These are phyloP conservation scores for Linnemannia hyalina DNA, from an alignment of 192 early-diverging fungal species.

Conservation along the genomic window DNA sequence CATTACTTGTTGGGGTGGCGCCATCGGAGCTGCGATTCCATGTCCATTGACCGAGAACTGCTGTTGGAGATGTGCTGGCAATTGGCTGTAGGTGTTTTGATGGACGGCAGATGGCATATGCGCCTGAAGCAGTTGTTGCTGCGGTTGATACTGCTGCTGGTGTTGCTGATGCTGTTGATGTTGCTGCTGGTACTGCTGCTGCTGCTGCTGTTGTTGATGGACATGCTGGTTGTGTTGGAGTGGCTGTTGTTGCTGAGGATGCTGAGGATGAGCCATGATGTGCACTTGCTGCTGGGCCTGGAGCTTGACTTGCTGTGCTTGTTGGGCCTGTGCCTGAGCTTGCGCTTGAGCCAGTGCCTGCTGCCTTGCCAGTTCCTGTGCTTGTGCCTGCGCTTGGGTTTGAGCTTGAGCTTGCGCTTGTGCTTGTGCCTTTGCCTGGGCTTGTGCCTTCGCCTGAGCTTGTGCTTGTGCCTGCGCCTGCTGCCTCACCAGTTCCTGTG, in stretches of 20 bases:
- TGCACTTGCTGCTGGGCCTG: conserved; percentile 24
- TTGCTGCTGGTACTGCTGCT: conserved; percentile 22
- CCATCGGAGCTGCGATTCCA: neutral
- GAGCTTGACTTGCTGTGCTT: neutral
- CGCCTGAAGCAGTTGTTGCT: conserved; percentile 27
- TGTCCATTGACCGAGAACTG: conserved; percentile 42
- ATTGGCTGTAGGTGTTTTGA: conserved; percentile 44
- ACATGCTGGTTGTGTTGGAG: conserved; percentile 8
- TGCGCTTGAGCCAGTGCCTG: conserved; percentile 53
- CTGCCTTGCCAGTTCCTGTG: conserved; percentile 46
- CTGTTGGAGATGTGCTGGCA: conserved; percentile 49
- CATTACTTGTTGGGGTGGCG: neutral
- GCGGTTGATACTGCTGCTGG: conserved; percentile 12
- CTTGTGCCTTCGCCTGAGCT: conserved; percentile 45
- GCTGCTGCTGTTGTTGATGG: conserved; percentile 31
- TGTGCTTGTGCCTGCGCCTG: conserved; percentile 57
- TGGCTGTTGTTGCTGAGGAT: conserved; percentile 6
- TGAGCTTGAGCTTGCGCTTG: conserved; percentile 46
- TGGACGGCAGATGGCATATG: conserved; percentile 7
- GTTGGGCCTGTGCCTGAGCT: conserved; percentile 7
- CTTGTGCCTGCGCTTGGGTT: conserved; percentile 50
- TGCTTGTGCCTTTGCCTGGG: conserved; percentile 43
- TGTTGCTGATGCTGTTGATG: conserved; percentile 22
- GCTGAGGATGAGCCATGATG: conserved; percentile 29
- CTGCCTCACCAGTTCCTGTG: conserved; percentile 59